Evolutionary conservation across 208 protist species (phyloP), one percentile per base, ranked within the genome.

Genomic region (Balamuthia mandrillaris): DNA sequence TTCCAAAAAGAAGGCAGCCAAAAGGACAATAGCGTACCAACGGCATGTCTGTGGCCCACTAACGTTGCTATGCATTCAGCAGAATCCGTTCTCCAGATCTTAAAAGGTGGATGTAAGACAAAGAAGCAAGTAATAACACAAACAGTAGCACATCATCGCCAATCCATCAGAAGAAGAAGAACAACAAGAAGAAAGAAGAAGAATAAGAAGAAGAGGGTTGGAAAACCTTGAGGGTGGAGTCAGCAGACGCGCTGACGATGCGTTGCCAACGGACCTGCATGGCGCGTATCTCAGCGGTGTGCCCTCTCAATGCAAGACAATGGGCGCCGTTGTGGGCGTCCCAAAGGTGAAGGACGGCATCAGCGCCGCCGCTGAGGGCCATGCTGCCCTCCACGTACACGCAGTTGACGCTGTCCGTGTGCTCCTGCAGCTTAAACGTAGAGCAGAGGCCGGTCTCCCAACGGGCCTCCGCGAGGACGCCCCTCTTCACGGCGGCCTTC

Each of bases 341-440:
- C 65, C 65, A 74, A 37, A 74, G 41, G 41, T 74, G 65, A 16
- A 74, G 65, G 24, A 42, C 65, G 39, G 65, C 65, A 37, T 74
- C 65, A 42, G 65, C 65, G 7, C 65, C 65, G 37, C 65, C 65
- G 65, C 65, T 74, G 41, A 74, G 41, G 41, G 51, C 65, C n/a
- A 42, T 74, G 41, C 51, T 42, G 4, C 65, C 65, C 41, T 74
- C 51, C 41, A 74, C 41, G 9, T 74, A 42, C 12, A 74, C 51
- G 65, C 65, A 74, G 24, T 37, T 74, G 65, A 74, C 51, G 65
- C 41, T 37, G 5, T 42, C 65, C 65, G 65, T 74, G 65, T 74
- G 65, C 24, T 37, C 65, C 65, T 74, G 44, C n/a, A 74, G 65
- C 65, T 52, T 42, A 21, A 74, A 27, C 39, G 44, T 74, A 37